These are phyloP conservation scores for Wickerhamiella kazuoi DNA, from an alignment of 805 yeast genomes.

Conservation along the genomic window DNA sequence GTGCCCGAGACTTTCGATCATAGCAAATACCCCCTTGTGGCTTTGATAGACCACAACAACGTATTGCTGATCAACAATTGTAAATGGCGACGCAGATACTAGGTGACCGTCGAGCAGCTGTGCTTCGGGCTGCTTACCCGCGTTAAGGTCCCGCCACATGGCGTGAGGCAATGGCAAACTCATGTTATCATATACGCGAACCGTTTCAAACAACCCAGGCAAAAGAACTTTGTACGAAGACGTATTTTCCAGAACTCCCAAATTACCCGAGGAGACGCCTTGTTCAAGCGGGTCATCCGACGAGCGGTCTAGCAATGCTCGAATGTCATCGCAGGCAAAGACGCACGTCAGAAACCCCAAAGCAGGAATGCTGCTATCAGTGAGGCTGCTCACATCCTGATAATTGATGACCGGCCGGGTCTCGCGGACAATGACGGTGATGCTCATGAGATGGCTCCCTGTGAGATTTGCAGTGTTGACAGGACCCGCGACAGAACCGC, in stretches of 20 bases:
- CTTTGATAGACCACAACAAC: constrained; percentile 11
- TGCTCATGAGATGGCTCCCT: neutral
- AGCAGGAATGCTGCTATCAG: neutral
- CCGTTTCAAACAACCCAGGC: neutral
- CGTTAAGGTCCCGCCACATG: constrained; percentile 2
- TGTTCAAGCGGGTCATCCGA: neutral
- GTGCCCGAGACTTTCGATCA: constrained; percentile 7
- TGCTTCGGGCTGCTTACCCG: constrained; percentile 7
- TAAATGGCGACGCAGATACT: constrained; percentile 10
- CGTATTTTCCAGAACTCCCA: neutral
- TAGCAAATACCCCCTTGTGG: constrained; percentile 9
- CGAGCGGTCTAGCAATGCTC: neutral
- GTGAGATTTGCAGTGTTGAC: neutral
- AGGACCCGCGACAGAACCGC: neutral
- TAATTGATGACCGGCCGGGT: neutral
- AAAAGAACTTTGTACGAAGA: neutral
- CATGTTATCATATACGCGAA: neutral
- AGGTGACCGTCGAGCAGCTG: constrained; percentile 3
- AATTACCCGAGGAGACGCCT: neutral
- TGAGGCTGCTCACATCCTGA: neutral
- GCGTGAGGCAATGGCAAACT: neutral
- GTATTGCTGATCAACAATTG: constrained; percentile 5
- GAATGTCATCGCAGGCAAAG: neutral
- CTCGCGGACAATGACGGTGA: neutral
- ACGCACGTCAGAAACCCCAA: neutral